Base-by-base conservation (phyloP, 495 filamentous ascomycete species). In the Sordaria brevicollis region DNA sequence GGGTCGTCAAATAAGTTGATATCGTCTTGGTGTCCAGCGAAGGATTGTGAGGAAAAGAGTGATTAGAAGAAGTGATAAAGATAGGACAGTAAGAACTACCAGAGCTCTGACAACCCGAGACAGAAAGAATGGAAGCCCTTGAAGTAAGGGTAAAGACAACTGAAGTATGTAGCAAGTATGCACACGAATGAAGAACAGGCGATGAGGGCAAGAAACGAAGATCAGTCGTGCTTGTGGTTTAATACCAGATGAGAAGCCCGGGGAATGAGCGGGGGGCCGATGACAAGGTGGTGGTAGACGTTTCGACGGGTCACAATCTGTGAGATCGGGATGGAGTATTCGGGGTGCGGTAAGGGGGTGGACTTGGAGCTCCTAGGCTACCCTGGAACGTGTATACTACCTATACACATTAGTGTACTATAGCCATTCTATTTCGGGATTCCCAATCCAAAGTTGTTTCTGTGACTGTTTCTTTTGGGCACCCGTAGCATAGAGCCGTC, bases 21-120 rank as follows among this genome's bases (percentile, higher is more conserved):
- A 11, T 57, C 21, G 49, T 57, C n/a, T 21, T 17, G 21, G 39
- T 35, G 39, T 74, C 65, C 62, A 70, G 65, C 19, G 25, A 65
- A 65, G 36, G 57, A 41, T 38, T 17, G 69, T 33, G 65, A n/a
- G 68, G 31, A 68, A 35, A 67, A 68, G 29, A 65, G 70, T 65
- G 65, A 62, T 67, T 71, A 71, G 68, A 69, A 37, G 66, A 74
- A 74, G 66, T 67, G 69, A 65, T 67, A 72, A 49, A 76, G 72
- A 70, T 75, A 78, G 70, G 6, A 17, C 11, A 75, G 77, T 76
- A 74, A 80, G 81, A 85, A 83, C 83, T 85, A 79, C 83, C 83
- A 80, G 85, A 85, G 85, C 79, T 83, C 78, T 81, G 82, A 62
- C 25, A 62, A 62, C 49, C 49, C 2, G 25, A 57, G 25, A 25